phyloP scores from a whole-genome alignment of 805 yeast genomes.

The Schwanniomyces pseudopolymorphus region DNA sequence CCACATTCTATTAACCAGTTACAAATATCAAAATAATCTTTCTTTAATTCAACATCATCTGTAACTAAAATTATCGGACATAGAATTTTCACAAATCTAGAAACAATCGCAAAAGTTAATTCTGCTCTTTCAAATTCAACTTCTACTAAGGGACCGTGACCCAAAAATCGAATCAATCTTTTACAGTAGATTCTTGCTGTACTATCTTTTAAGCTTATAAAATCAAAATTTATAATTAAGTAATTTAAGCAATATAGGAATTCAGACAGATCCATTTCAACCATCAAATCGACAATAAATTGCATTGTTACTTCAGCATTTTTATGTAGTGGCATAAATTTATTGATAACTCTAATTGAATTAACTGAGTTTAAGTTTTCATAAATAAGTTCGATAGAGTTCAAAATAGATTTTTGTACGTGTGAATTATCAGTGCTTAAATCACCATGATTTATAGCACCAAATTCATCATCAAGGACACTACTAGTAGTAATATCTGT shows the following conservation, averaged over 20 bases:
- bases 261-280: neutral
- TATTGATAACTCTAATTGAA: neutral
- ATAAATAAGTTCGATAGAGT: neutral
- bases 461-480: constrained; percentile 11
- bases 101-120: constrained; percentile 30
- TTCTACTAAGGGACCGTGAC: constrained; percentile 27
- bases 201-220: no score
- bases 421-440: neutral
- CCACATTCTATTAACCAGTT: constrained; percentile 44
- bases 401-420: neutral
- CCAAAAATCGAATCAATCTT: constrained; percentile 25
- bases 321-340: neutral
- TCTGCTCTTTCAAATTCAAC: constrained; percentile 41
- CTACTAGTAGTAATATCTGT: neutral
- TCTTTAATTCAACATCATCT: constrained; percentile 21
- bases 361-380: neutral
- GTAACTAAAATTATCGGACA: constrained; percentile 24
- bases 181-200: neutral
- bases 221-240: neutral
- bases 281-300: neutral
- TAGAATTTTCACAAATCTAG: constrained; percentile 26
- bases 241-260: neutral
- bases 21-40: constrained; percentile 49
- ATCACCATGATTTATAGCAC: neutral
- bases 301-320: neutral